Evolutionary conservation across 495 filamentous ascomycete genomes (phyloP), one percentile per base, ranked within the genome.

Genomic region (Poronia punctata): DNA sequence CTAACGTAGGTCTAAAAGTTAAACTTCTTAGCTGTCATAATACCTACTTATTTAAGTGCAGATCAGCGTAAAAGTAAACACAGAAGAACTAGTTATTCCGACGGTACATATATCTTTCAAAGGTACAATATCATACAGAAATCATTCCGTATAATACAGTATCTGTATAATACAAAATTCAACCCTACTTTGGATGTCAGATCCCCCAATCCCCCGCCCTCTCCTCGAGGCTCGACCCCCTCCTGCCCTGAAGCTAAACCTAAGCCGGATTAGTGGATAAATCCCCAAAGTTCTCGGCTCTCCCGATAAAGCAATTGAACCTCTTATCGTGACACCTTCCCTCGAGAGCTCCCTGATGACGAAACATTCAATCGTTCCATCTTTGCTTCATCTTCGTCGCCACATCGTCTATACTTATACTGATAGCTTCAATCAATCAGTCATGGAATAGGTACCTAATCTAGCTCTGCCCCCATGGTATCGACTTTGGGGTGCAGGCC

Each of bases 321-420:
- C 7, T 15, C 19, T 36, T 7, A 19, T 43, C 40, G 40, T 52
- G 48, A n/a, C n/a, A 38, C 30, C 45, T 49, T 50, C 50, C 54
- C 53, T 25, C 35, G 44, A 49, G 46, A 46, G 42, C 35, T 57
- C 47, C 50, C 45, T 42, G 53, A 23, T 26, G 32, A 34, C 58
- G 58, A 62, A 62, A 62, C 59, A 44, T 42, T 42, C 47, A 42
- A 51, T 21, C 45, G 56, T 62, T 57, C 48, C 59, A 62, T 49
- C 51, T 53, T 38, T 60, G 59, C 59, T 54, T 62, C 59, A 62
- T 53, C 56, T 48, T 49, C 43, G 48, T 38, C 23, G 25, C 41
- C 26, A 22, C 33, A 47, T n/a, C n/a, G n/a, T n/a, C 45, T 53
- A 62, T 60, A 53, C 53, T 39, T 35, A 40, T 33, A 25, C 14